A percentile compares a stretch with the other conserved stretches of the same genome.
Conservation (phyloP, 2,329 filamentous ascomycete genomes). For the Aspergillus alliaceus region DNA sequence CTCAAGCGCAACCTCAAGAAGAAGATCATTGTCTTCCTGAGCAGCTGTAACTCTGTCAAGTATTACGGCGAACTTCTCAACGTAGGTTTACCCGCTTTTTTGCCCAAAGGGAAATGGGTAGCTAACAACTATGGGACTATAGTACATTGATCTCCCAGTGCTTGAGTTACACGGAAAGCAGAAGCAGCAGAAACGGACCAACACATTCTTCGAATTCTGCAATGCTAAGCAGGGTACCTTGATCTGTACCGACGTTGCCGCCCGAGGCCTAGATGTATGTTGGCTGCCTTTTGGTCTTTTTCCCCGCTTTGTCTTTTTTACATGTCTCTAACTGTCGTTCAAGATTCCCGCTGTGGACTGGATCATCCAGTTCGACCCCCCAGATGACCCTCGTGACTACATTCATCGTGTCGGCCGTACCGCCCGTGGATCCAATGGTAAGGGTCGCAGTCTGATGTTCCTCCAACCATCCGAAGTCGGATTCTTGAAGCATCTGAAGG, state of each 20-base stretch:
- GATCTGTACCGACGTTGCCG: conserved; percentile 95
- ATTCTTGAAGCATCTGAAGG: conserved; percentile 87
- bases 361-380: conserved; percentile 94
- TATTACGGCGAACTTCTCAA: conserved; percentile 95
- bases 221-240: conserved; percentile 82
- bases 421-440: conserved; percentile 77
- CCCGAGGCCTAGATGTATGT: conserved; percentile 81
- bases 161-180: conserved; percentile 90
- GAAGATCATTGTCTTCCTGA: conserved; percentile 97
- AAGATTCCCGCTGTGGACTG: conserved; percentile 91
- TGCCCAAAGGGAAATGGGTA: background rate
- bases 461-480: conserved; percentile 88
- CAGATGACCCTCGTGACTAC: conserved; percentile 86
- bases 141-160: conserved; percentile 88
- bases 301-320: background rate
- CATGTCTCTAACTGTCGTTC: conserved; percentile 17
- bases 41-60: conserved; percentile 87
- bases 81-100: conserved; percentile 14
- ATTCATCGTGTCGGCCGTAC: conserved; percentile 96
- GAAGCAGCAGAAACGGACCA: conserved; percentile 98
- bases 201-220: conserved; percentile 96
- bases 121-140: too few relatives aligned
- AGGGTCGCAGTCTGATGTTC: conserved; percentile 89
- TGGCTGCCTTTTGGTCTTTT: background rate
- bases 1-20: conserved; percentile 89